phyloP scores from a whole-genome alignment of 2,329 filamentous ascomycete genomes.

The Penicillium capsulatum region DNA sequence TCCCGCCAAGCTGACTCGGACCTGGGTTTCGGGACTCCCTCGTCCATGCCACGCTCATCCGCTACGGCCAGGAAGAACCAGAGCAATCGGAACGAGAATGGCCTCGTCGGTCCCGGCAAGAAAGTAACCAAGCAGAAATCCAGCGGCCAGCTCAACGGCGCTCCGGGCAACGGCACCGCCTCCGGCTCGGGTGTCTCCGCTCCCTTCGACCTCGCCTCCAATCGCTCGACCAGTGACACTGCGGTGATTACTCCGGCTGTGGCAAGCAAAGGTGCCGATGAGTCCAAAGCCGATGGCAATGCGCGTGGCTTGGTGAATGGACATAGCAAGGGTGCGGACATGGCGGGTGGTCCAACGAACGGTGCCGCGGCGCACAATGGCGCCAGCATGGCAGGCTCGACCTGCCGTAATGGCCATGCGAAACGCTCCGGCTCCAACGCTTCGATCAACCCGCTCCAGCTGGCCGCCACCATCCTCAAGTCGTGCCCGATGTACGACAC shows the following conservation, averaged over 20 bases:
- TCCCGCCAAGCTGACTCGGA: constrained; percentile 49
- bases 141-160: constrained; percentile 53
- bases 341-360: constrained; percentile 35
- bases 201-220: constrained; percentile 39
- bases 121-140: constrained; percentile 58
- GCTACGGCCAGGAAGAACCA: constrained; percentile 54
- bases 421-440: constrained; percentile 36
- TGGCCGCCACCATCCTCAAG: constrained; percentile 80
- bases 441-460: constrained; percentile 67
- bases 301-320: constrained; percentile 35
- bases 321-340: constrained; percentile 33
- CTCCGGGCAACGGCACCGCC: constrained; percentile 42
- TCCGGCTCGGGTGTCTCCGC: constrained; percentile 34
- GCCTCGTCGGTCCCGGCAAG: constrained; percentile 73
- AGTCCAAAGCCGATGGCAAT: constrained; percentile 33
- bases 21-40: constrained; percentile 40
- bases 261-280: constrained; percentile 27
- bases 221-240: constrained; percentile 39
- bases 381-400: constrained; percentile 26
- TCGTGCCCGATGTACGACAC: constrained; percentile 91
- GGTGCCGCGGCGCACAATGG: constrained; percentile 30
- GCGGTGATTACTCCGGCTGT: constrained; percentile 26
- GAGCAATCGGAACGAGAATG: constrained; percentile 80
- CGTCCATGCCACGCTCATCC: constrained; percentile 49
- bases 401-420: constrained; percentile 31